These are phyloP conservation scores for Lachancea fermentati DNA, from an alignment of 805 yeast genomes.

Conservation along the genomic window DNA sequence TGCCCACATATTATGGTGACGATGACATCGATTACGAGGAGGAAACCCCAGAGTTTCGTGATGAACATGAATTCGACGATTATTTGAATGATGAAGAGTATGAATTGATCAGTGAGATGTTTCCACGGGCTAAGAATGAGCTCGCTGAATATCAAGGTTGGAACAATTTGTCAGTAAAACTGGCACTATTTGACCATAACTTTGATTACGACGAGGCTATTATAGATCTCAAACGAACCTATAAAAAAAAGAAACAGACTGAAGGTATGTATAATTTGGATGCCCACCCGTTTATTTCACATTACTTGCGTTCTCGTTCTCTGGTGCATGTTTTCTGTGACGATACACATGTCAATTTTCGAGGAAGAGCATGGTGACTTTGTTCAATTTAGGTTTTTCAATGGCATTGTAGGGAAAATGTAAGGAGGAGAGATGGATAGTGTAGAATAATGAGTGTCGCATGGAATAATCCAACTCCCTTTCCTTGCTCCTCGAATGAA, in stretches of 20 bases:
- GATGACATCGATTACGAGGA: conserved; percentile 26
- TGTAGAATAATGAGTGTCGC: background rate
- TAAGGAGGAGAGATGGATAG: background rate
- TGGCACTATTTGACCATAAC: conserved; percentile 47
- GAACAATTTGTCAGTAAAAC: conserved; percentile 42
- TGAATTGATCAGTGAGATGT: conserved; percentile 38
- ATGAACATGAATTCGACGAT: conserved; percentile 37
- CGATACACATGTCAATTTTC: background rate
- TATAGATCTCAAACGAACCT: conserved; percentile 32
- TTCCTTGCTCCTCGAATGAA: background rate
- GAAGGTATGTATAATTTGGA: conserved; percentile 43
- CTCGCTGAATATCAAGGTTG: conserved; percentile 39
- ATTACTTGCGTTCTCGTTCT: conserved; percentile 6
- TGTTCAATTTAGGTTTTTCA: background rate
- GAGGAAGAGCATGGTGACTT: background rate
- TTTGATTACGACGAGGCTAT: conserved; percentile 43
- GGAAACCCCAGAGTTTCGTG: conserved; percentile 31
- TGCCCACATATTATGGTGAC: conserved; percentile 16
- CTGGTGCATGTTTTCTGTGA: background rate
- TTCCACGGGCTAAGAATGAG: conserved; percentile 40
- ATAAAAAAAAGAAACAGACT: conserved; percentile 24
- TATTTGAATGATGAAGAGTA: conserved; percentile 34
- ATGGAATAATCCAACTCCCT: background rate
- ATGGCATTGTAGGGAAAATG: background rate
- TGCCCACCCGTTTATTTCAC: conserved; percentile 1